Evolutionary conservation across 495 filamentous ascomycete species (phyloP).

Genomic region (Neurospora sp.): DNA sequence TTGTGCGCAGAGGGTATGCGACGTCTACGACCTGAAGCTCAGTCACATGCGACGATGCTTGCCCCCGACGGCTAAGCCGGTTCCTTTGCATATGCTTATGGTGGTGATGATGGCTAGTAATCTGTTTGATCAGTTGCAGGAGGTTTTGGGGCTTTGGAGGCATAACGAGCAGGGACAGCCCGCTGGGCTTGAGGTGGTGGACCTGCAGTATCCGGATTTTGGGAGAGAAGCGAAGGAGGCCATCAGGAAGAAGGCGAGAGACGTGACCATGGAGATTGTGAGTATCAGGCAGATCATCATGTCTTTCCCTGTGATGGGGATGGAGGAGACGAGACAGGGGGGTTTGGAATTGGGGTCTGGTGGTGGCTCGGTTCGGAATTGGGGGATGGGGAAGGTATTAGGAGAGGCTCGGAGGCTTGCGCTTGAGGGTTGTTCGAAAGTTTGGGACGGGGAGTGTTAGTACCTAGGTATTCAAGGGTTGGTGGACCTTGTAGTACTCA

Average conservation of each 20-base stretch:
- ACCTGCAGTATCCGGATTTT: neutral
- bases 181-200: neutral
- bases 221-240: neutral
- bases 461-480: neutral
- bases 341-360: neutral
- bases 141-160: neutral
- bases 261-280: slow-evolving; percentile 2
- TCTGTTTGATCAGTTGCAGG: slow-evolving; percentile 7
- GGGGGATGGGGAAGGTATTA: neutral
- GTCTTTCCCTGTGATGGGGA: neutral
- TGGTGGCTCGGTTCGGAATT: neutral
- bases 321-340: neutral
- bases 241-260: neutral
- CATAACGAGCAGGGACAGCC: neutral
- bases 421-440: neutral
- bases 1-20: slow-evolving; percentile 2
- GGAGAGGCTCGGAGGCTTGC: neutral
- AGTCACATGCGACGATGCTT: slow-evolving; percentile 1
- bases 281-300: neutral
- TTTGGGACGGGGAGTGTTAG: neutral
- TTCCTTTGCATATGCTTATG: slow-evolving; percentile 4
- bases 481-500: no score
- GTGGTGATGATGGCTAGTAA: slow-evolving; percentile 5
- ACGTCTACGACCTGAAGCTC: slow-evolving; percentile 1
- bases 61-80: neutral